Evolutionary conservation across 306 rosid species (phyloP).

Genomic region (Oxytropis ochrocephala): DNA sequence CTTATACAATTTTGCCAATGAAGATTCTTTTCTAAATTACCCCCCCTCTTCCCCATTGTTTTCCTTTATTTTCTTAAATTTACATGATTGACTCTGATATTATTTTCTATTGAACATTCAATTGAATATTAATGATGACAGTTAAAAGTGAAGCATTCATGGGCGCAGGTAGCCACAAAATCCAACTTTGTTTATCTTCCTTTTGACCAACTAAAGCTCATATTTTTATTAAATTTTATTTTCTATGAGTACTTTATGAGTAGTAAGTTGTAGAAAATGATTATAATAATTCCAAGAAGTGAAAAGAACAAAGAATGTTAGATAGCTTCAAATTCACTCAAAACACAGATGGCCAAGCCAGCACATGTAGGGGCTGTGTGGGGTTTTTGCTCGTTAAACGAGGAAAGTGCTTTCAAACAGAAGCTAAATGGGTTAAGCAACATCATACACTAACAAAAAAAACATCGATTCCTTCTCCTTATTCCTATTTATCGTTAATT

Average conservation of each 20-base stretch:
- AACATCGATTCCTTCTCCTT: conserved; percentile 29
- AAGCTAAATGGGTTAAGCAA: conserved; percentile 71
- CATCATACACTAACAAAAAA: conserved; percentile 19
- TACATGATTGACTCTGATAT: too few relatives aligned
- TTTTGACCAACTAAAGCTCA: conserved; percentile 31
- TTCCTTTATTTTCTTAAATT: too few relatives aligned
- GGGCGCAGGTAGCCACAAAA: conserved; percentile 32
- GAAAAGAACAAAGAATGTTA: conserved; percentile 24
- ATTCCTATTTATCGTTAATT: conserved; percentile 52
- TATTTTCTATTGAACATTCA: not conserved
- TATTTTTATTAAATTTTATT: too few relatives aligned
- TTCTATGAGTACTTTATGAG: not conserved
- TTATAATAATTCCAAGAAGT: not conserved
- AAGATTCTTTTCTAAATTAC: too few relatives aligned
- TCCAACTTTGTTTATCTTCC: conserved; percentile 22
- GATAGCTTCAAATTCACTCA: conserved; percentile 46
- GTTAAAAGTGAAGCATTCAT: conserved; percentile 32
- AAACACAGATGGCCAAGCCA: conserved; percentile 16
- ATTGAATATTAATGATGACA: conserved; percentile 8
- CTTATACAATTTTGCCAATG: too few relatives aligned
- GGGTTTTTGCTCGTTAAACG: conserved; percentile 43
- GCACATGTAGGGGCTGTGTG: conserved; percentile 34
- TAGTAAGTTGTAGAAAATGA: not conserved
- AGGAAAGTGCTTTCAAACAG: conserved; percentile 10
- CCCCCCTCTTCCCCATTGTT: too few relatives aligned